These are phyloP conservation scores for Spergularia bocconei DNA, from an alignment of 148 eudicot species.

Conservation along the genomic window DNA sequence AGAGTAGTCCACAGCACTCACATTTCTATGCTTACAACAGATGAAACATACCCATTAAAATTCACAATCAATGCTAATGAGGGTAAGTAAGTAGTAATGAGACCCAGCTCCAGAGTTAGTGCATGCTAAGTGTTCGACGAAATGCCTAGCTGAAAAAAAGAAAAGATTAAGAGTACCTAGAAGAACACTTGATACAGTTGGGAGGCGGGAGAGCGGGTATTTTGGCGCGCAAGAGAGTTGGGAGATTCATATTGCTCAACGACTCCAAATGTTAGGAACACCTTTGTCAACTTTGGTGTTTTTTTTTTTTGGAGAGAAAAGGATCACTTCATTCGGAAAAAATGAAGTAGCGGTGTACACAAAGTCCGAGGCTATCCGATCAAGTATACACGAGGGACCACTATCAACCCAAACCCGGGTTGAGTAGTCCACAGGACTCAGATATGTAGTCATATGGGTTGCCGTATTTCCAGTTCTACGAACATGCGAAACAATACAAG, in stretches of 20 bases:
- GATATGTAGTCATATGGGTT: too few species aligned
- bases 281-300: too few species aligned
- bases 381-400: too few species aligned
- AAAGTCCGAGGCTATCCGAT: too few species aligned
- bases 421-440: too few species aligned
- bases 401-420: too few species aligned
- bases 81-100: not conserved
- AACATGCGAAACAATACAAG: too few species aligned
- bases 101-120: not conserved
- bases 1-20: constrained; percentile 36
- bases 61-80: not conserved
- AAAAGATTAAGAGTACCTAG: constrained; percentile 26
- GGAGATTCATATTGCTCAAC: constrained; percentile 25
- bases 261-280: too few species aligned
- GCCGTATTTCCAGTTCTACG: too few species aligned
- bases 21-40: constrained; percentile 14
- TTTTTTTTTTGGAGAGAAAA: too few species aligned
- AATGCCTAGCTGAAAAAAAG: constrained; percentile 30
- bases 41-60: not conserved
- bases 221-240: constrained; percentile 19
- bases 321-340: too few species aligned
- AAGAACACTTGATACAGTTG: constrained; percentile 23
- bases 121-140: constrained; percentile 39
- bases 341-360: too few species aligned
- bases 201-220: constrained; percentile 31